Base-by-base conservation (phyloP, 1,139 yeast genomes). In the Pichia inconspicua region DNA sequence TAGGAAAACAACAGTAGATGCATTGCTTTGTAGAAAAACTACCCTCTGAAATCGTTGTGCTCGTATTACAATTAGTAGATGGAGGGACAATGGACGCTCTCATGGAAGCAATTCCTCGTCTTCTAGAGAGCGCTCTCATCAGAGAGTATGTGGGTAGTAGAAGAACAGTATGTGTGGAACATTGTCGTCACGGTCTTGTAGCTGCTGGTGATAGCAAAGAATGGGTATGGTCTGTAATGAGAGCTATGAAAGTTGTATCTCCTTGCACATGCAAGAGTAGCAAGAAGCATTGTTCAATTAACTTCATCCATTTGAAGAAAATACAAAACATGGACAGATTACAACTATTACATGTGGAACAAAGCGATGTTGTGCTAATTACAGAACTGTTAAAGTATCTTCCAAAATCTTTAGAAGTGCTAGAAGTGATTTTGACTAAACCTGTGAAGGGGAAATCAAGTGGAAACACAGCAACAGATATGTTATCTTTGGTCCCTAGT, bases 21-120 rank as follows among this genome's bases (percentile, higher is more conserved):
- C 37, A 27, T 44, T 44, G 47, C 47, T 44, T 40, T 10, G 25
- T 27, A 14, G 38, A 35, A 7, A 12, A 30, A 30, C n/a, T 30
- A 30, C 34, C 34, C 12, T 30, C 34, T 30, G 34, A 30, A 30
- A 30, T 30, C 12, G n/a, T 30, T 11, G 34, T 30, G 34, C 34
- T 30, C 34, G 34, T 30, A 12, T 2, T 30, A 14, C 34, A 30
- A 5, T 12, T 10, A 5, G n/a, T 30, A 15, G 34, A 30, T 12
- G 34, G 34, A 14, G 34, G 2, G n/a, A 5, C 34, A 30, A 30
- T 30, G 12, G 34, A 30, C 34, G n/a, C 34, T 14, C n/a, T 30
- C 14, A 7, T 30, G 14, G 34, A 30, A 12, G 34, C 34, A 12
- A 30, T 30, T 7, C 34, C 34, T 12, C 14, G 34, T 12, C 34